These are phyloP conservation scores for Rhipidocladum racemiflorum DNA, from an alignment of 176 grass and related monocot genomes.

Conservation along the genomic window DNA sequence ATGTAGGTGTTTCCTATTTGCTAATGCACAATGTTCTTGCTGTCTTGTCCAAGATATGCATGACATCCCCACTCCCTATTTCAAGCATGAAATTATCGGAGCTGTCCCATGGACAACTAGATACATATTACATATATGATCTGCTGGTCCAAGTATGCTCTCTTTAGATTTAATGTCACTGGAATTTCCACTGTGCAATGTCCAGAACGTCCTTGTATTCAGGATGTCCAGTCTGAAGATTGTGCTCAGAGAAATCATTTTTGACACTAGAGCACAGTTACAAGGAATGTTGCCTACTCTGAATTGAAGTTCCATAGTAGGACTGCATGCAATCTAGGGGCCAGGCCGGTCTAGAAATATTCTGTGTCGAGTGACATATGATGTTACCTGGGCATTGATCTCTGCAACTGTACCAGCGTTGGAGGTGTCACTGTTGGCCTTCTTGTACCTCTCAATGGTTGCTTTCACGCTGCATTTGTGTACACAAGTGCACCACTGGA, in stretches of 20 bases:
- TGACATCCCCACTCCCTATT: background rate
- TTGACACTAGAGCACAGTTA: background rate
- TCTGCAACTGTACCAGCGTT: constrained; percentile 61
- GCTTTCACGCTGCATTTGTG: constrained; percentile 64
- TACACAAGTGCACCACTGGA: background rate
- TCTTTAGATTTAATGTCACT: background rate
- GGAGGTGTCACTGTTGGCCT: constrained; percentile 63
- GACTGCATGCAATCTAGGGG: background rate
- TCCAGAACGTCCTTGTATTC: background rate
- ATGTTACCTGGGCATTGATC: constrained; percentile 75
- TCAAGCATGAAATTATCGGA: background rate
- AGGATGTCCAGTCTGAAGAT: constrained; percentile 33
- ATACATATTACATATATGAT: background rate
- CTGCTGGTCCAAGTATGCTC: background rate
- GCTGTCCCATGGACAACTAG: background rate
- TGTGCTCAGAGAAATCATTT: constrained; percentile 17
- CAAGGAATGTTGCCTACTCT: constrained; percentile 29
- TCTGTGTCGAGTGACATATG: constrained; percentile 28
- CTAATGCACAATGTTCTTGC: background rate
- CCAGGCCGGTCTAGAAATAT: constrained; percentile 16
- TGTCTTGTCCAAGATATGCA: background rate
- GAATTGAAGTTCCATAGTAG: background rate
- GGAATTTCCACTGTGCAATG: constrained; percentile 24
- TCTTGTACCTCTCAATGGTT: constrained; percentile 93
- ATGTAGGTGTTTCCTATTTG: background rate